A percentile compares a stretch with the other conserved stretches of the same genome.
These are phyloP conservation scores for Vanderwaltozyma polyspora DNA, from an alignment of 805 yeast genomes.

Conservation along the genomic window DNA sequence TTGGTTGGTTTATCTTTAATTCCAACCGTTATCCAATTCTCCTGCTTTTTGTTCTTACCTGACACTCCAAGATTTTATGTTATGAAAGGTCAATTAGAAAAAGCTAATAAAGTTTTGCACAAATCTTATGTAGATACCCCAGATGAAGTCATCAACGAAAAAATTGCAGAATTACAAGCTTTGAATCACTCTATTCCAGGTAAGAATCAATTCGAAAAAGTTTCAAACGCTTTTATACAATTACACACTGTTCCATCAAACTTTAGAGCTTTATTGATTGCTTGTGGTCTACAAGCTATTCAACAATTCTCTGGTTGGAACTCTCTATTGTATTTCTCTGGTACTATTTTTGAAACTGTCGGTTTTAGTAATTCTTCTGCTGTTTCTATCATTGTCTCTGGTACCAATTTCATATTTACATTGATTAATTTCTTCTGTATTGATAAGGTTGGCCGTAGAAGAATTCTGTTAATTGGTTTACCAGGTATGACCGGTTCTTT, in stretches of 20 bases:
- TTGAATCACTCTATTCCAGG: conserved; percentile 39
- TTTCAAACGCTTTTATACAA: conserved; percentile 50
- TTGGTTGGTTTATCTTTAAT: conserved; percentile 83
- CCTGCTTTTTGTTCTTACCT: conserved; percentile 74
- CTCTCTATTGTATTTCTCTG: conserved; percentile 88
- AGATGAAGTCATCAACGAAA: conserved; percentile 50
- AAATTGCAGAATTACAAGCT: conserved; percentile 52
- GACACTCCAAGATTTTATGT: conserved; percentile 91
- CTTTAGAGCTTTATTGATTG: conserved; percentile 78
- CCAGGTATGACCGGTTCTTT: conserved; percentile 77
- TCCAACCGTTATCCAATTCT: conserved; percentile 72
- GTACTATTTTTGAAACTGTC: conserved; percentile 82
- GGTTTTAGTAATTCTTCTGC: conserved; percentile 90
- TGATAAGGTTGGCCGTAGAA: conserved; percentile 81
- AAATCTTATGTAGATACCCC: conserved; percentile 55
- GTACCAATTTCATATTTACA: conserved; percentile 86
- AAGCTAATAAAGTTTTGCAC: conserved; percentile 55
- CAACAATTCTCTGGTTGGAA: conserved; percentile 97
- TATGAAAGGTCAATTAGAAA: conserved; percentile 51
- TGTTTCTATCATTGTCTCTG: conserved; percentile 86
- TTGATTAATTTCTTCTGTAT: conserved; percentile 75
- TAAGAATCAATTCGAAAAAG: conserved; percentile 34
- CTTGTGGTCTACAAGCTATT: conserved; percentile 89
- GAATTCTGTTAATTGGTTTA: conserved; percentile 63
- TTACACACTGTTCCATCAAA: conserved; percentile 65